Evolutionary conservation across 371 early-diverging fungal genomes (phyloP), one percentile per base, ranked within the genome.

Genomic region (Mortierella sp.): DNA sequence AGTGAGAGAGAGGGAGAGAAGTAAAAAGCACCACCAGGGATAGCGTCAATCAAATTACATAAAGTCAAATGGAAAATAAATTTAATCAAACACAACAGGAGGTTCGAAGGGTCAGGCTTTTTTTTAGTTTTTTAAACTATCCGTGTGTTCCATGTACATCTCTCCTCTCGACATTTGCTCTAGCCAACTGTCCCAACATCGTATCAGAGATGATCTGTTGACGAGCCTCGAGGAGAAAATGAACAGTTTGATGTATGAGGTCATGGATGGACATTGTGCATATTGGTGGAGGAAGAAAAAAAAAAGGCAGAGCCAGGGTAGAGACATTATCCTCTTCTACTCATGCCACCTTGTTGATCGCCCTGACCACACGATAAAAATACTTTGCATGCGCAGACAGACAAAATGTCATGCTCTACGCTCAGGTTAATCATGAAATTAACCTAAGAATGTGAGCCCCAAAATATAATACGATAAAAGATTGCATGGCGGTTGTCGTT

Each of bases 141-240:
- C 15, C 23, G 40, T 64, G 37, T n/a, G 64, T 63, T 45, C 43
- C 61, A 61, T 22, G 17, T 32, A 35, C 29, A 23, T 22, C 17
- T 55, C 47, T 43, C 58, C 58, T 43, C 57, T 22, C 19, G 35
- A 19, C 23, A 7, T 19, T 26, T 23, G 31, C 54, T 47, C 47
- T 22, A 22, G 8, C 19, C 56, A 29, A 1, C 13, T 22, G 9
- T 29, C 28, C 34, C 66, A 66, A 28, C 43, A 37, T 42, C 57
- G 40, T 34, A 35, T 23, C 49, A 59, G 56, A 67, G 42, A 61
- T 68, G 68, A 68, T 68, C 61, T 68, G 53, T 51, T 37, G 51
- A 67, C 66, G 35, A 42, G 53, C 61, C 22, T 61, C 31, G 61
- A 60, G 68, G 61, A 42, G 67, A 60, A 35, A 32, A 43, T 47